These are phyloP conservation scores for Capsella rubella DNA, from an alignment of 441 rosid species.

Conservation along the genomic window DNA sequence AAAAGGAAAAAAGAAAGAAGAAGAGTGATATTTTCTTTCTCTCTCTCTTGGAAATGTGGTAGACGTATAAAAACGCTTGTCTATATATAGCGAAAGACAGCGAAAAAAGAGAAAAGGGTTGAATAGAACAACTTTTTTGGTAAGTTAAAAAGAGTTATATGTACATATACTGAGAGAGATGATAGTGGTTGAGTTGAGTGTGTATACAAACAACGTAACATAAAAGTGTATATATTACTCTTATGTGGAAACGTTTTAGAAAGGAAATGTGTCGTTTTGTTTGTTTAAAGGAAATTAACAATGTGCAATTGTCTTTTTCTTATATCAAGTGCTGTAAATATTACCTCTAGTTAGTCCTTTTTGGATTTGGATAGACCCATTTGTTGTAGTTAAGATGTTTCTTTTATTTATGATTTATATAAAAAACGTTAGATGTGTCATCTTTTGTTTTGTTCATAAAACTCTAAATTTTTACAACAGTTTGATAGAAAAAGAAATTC, in stretches of 20 bases:
- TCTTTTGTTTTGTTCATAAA: too few relatives aligned
- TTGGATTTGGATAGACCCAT: not conserved
- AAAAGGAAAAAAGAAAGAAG: not conserved
- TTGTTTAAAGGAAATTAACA: not conserved
- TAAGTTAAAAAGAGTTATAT: not conserved
- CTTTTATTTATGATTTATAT: not conserved
- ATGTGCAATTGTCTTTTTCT: not conserved
- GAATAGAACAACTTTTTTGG: not conserved
- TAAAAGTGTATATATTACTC: not conserved
- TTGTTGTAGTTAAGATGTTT: not conserved
- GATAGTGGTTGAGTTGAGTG: not conserved
- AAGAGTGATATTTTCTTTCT: not conserved
- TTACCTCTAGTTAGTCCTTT: not conserved
- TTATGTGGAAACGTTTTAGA: slow-evolving; percentile 19
- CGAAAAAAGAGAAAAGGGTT: not conserved
- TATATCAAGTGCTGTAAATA: not conserved
- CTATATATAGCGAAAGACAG: slow-evolving; percentile 26
- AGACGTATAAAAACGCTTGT: not conserved
- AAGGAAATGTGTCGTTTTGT: slow-evolving; percentile 7
- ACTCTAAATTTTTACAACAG: too few relatives aligned
- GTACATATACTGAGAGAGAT: not conserved
- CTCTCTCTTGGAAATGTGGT: not conserved
- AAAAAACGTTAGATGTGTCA: too few relatives aligned
- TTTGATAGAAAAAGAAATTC: too few relatives aligned
- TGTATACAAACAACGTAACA: not conserved